Percentiles rank a stretch among this genome's conserved stretches.
These are phyloP conservation scores for Amanita jacksonii DNA, from an alignment of 768 basidiomycete species.

Conservation along the genomic window DNA sequence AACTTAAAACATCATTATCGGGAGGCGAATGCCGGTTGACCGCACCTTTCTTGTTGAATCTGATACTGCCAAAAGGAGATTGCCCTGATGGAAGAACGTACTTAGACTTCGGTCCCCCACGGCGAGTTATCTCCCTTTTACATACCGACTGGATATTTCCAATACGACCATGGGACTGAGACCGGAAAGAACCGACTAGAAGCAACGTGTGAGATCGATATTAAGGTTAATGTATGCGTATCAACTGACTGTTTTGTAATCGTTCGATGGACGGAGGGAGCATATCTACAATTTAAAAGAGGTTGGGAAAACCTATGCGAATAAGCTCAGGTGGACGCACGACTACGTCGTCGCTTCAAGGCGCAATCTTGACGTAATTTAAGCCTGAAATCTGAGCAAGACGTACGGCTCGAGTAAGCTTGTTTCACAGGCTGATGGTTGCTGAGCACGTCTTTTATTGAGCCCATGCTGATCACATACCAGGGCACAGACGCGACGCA, in stretches of 20 bases:
- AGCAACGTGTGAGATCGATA: conserved; percentile 2
- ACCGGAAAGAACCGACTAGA: conserved; percentile 77
- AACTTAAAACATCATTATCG: not conserved
- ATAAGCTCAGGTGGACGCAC: conserved; percentile 27
- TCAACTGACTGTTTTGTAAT: conserved; percentile 72
- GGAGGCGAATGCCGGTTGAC: not conserved
- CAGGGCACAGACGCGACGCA: conserved; percentile 69
- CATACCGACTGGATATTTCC: conserved; percentile 74
- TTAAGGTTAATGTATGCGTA: conserved; percentile 25
- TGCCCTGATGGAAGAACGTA: conserved; percentile 34
- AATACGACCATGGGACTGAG: conserved; percentile 64
- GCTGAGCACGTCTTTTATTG: not conserved
- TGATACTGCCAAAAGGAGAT: conserved; percentile 92
- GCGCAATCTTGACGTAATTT: conserved; percentile 6
- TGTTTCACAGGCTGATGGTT: conserved; percentile 63
- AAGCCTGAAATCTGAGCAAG: not conserved
- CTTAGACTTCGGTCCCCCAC: not conserved
- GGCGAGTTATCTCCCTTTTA: conserved; percentile 6
- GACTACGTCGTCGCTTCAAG: conserved; percentile 52
- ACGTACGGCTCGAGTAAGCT: conserved; percentile 68
- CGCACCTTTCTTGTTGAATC: conserved; percentile 74
- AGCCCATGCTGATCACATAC: conserved; percentile 22
- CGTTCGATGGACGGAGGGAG: conserved; percentile 78
- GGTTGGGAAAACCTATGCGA: not conserved
- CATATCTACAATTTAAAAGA: conserved; percentile 45